Evolutionary conservation across 805 yeast species (phyloP).

Genomic region (Saccharomycopsis javanensis): DNA sequence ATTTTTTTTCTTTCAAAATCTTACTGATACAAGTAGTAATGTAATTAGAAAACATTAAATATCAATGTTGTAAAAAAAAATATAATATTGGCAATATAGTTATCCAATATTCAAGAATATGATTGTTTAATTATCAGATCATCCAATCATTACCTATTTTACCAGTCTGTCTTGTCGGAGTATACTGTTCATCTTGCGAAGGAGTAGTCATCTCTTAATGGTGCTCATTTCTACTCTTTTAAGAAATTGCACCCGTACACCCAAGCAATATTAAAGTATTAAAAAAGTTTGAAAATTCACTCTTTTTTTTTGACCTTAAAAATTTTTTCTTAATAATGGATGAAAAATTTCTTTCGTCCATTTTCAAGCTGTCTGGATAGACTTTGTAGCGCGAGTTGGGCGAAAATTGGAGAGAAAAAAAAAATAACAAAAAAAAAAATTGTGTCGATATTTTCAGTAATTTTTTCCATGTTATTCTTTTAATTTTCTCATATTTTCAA

Average conservation of each 20-base stretch:
- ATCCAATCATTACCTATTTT: no score
- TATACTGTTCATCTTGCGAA: no score
- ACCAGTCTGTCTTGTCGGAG: no score
- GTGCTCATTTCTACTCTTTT: neutral
- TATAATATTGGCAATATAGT: no score
- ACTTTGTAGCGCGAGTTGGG: neutral
- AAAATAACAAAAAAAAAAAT: neutral
- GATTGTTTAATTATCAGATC: neutral
- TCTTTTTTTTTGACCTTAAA: neutral
- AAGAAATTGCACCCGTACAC: neutral
- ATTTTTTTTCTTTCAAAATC: neutral
- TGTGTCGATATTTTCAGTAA: neutral
- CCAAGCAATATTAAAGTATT: neutral
- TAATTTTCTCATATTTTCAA: neutral
- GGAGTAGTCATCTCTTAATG: neutral
- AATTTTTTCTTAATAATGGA: neutral
- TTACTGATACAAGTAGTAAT: no score
- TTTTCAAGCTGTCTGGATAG: neutral
- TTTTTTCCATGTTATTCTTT: neutral
- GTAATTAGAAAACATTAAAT: no score
- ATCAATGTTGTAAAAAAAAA: no score
- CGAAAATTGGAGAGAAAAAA: slow-evolving; percentile 1
- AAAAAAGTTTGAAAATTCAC: neutral
- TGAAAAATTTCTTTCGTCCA: slow-evolving; percentile 3
- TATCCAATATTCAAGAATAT: no score